Percentiles rank a stretch among this genome's conserved stretches.
Evolutionary conservation across 2,329 filamentous ascomycete species (phyloP).

Genomic region (Cyphellophora europaea): DNA sequence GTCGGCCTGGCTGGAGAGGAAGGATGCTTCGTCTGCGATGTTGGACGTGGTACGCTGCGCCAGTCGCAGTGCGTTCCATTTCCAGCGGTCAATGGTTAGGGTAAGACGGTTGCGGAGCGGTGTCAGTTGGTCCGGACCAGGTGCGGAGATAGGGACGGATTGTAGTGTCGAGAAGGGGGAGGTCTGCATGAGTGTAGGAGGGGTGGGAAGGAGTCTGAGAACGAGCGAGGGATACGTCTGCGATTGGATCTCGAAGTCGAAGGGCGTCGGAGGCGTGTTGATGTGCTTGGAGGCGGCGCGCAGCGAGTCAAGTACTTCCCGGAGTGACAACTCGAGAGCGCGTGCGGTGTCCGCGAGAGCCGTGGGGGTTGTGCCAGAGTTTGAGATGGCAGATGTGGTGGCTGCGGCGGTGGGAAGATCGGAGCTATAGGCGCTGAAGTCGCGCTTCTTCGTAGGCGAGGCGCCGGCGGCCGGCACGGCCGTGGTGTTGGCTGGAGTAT

Average conservation of each 20-base stretch:
- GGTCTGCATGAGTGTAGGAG: conserved; percentile 65
- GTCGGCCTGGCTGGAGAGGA: conserved; percentile 24
- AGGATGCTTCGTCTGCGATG: conserved; percentile 24
- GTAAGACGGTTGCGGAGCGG: conserved; percentile 60
- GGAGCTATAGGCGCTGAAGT: conserved; percentile 16
- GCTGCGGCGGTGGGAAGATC: conserved; percentile 9
- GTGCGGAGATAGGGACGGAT: conserved; percentile 74
- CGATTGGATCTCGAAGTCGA: conserved; percentile 75
- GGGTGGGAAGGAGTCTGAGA: conserved; percentile 69
- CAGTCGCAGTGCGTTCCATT: conserved; percentile 31
- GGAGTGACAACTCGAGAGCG: conserved; percentile 74
- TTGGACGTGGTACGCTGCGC: conserved; percentile 13
- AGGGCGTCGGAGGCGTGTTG: conserved; percentile 37
- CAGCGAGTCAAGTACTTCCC: conserved; percentile 72
- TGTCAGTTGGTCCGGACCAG: conserved; percentile 63
- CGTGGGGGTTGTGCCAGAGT: conserved; percentile 3
- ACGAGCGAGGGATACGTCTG: conserved; percentile 81
- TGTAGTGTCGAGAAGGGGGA: conserved; percentile 68
- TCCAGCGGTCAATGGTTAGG: conserved; percentile 60
- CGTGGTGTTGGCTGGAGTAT: conserved; percentile 18
- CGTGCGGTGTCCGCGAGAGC: conserved; percentile 55
- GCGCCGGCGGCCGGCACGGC: conserved; percentile 13
- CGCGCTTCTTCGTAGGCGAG: conserved; percentile 21
- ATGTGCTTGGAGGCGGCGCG: conserved; percentile 56
- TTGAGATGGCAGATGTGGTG: neutral